Conservation (phyloP, 805 yeast genomes). For the Candida parachauliodes region DNA sequence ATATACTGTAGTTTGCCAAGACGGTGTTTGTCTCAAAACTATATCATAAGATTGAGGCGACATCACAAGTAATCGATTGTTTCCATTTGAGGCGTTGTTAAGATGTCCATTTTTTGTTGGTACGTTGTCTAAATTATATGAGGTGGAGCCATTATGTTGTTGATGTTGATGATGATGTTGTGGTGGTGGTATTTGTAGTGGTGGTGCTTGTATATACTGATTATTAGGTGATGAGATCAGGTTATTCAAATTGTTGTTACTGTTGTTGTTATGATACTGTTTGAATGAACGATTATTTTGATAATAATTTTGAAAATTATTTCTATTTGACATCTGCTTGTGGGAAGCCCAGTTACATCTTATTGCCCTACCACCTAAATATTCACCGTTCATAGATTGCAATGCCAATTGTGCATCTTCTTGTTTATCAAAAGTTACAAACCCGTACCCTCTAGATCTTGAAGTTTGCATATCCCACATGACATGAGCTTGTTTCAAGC, state of each 20-base stretch:
- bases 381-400: constrained; percentile 68
- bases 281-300: constrained; percentile 9
- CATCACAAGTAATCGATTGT: constrained; percentile 22
- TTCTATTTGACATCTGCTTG: constrained; percentile 37
- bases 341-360: constrained; percentile 89
- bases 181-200: too few species aligned
- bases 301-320: constrained; percentile 6
- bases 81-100: constrained; percentile 11
- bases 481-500: constrained; percentile 79
- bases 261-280: constrained; percentile 13
- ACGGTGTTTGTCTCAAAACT: constrained; percentile 74
- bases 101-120: constrained; percentile 1
- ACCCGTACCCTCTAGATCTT: constrained; percentile 88
- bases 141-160: constrained; percentile 6
- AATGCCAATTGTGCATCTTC: constrained; percentile 74
- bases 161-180: constrained; percentile 4
- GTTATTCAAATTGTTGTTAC: constrained; percentile 3
- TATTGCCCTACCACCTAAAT: constrained; percentile 69
- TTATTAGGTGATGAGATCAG: background rate
- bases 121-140: background rate
- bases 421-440: constrained; percentile 67
- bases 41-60: constrained; percentile 63
- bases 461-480: constrained; percentile 98
- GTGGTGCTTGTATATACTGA: constrained; percentile 4
- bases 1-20: constrained; percentile 83